Percentiles rank a stretch among this genome's conserved stretches.
These are phyloP conservation scores for Backusella luteola DNA, from an alignment of 192 early-diverging fungal genomes.

Conservation along the genomic window DNA sequence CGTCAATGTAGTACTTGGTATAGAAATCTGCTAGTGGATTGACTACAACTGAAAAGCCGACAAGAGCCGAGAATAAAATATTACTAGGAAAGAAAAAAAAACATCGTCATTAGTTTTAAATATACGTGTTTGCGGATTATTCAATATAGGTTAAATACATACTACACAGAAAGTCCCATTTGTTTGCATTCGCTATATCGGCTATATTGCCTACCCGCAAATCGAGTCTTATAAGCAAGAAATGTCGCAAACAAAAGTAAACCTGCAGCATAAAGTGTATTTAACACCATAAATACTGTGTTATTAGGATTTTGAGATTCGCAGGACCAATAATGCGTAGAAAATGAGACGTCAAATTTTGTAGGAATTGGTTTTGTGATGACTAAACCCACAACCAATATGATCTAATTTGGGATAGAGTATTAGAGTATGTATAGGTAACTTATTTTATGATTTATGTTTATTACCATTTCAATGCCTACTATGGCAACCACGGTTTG, in stretches of 20 bases:
- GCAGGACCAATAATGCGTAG: constrained; percentile 44
- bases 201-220: constrained; percentile 40
- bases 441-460: not conserved
- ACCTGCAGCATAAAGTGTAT: constrained; percentile 31
- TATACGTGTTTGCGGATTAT: not conserved
- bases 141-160: constrained; percentile 23
- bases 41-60: constrained; percentile 42
- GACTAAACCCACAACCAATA: constrained; percentile 37
- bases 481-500: constrained; percentile 42
- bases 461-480: constrained; percentile 38
- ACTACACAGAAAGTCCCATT: constrained; percentile 53
- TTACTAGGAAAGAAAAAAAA: constrained; percentile 37
- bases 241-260: constrained; percentile 43
- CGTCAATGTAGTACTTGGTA: constrained; percentile 43
- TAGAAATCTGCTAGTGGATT: constrained; percentile 40
- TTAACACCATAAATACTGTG: constrained; percentile 29
- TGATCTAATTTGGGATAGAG: constrained; percentile 16
- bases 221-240: constrained; percentile 49
- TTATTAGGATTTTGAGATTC: constrained; percentile 20
- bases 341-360: constrained; percentile 31
- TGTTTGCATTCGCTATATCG: constrained; percentile 51
- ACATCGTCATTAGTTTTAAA: not conserved
- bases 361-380: constrained; percentile 31
- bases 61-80: constrained; percentile 43
- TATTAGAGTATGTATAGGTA: not conserved